Evolutionary conservation across 2,329 filamentous ascomycete species (phyloP), one percentile per base, ranked within the genome.

Genomic region (Ceratocystis ficicola): DNA sequence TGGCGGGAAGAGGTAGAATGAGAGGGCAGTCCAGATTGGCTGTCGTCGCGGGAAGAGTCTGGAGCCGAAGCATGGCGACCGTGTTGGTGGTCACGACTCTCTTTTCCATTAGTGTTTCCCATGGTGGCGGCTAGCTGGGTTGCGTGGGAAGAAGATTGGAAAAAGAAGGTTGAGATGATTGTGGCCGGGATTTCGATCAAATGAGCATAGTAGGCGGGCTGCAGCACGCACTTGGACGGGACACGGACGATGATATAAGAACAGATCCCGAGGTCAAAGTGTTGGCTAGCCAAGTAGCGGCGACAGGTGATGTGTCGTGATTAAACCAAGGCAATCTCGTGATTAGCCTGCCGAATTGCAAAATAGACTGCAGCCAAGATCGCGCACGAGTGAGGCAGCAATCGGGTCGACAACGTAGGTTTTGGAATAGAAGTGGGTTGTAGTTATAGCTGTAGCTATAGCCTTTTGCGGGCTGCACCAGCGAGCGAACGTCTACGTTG

Each of bases 21-120:
- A 70, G 8, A 74, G 71, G 6, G 82, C 70, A 22, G 77, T 78
- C 32, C 72, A 68, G 62, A 73, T 73, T 28, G 48, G 22, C 17
- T 17, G 15, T 41, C 32, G 60, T 60, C 48, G 28, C 25, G 22
- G 52, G 20, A 32, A 52, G 46, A 48, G 50, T 36, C 57, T 44
- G 20, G 61, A 22, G 41, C 61, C 36, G 62, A 63, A 6, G 50
- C 32, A 66, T 55, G 32, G n/a, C 59, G 55, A 44, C 67, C 44
- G 52, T 63, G 50, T 41, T 41, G 36, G 46, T 62, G 68, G 64
- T 70, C 69, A 62, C 76, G 76, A 50, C 75, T 73, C 69, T 77
- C 76, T 68, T 75, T 77, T 30, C 75, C 74, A 67, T 71, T 77
- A 32, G 73, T 73, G 67, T 77, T 77, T 59, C 76, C 76, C 76